Base-by-base conservation (phyloP, 805 yeast genomes). In the Sugiyamaella chiloensis region DNA sequence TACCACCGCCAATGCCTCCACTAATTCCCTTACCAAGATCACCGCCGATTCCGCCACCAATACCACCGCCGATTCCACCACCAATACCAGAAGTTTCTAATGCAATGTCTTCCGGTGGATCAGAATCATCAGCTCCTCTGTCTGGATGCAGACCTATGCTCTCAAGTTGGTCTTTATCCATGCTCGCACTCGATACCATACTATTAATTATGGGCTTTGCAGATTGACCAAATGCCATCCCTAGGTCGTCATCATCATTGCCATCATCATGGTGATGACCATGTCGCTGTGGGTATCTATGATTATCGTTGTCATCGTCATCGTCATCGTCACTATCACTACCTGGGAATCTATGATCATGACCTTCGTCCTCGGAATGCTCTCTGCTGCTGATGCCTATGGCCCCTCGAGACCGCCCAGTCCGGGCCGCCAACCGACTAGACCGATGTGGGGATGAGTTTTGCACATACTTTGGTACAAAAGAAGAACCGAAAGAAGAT, bases 81-180 rank as follows among this genome's bases (percentile, higher is more conserved):
- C 14, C 8, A 14, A 24, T 16, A 14, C 24, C 40, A 2, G 36
- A 7, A 11, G 40, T 17, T 48, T 48, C 65, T 12, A 62, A 51
- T 1, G 62, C 60, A 26, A 64, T 36, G 26, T 64, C 68, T 8
- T 47, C 54, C 1, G 67, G 67, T 7, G 67, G 67, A 30, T 55
- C 60, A n/a, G n/a, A n/a, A 12, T 52, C 55, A 24, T 30, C 57
- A 14, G 45, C 53, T 4, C 9, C 20, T 3, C 24, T 16, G 29
- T 19, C 26, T 4, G 36, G 17, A n/a, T 42, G 32, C 3, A 44
- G 47, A 12, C 43, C 36, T 11, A 35, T 35, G 17, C 31, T 29
- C 2, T 44, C 36, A 2, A 46, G 46, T 27, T 27, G 36, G 37
- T 39, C 27, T 11, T 19, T 27, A 20, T 44, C 42, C 11, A 42